A percentile compares a stretch with the other conserved stretches of the same genome.
These are phyloP conservation scores for Neonectria hederae DNA, from an alignment of 2,329 filamentous ascomycete genomes.

Conservation along the genomic window DNA sequence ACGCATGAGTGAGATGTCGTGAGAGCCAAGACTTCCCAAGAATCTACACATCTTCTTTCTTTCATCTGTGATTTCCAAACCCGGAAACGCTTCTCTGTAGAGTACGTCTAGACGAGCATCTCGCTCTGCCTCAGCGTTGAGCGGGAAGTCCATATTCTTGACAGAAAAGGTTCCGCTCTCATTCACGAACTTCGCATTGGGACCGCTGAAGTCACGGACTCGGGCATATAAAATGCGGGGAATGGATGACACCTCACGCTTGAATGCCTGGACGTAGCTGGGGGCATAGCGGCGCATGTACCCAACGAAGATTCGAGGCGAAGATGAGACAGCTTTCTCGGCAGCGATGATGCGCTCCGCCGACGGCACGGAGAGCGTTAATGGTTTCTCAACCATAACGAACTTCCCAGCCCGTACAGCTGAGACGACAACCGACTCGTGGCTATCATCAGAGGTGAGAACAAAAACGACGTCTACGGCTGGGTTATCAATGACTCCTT, in stretches of 20 bases:
- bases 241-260: conserved; percentile 59
- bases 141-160: conserved; percentile 9
- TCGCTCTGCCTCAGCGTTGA: conserved; percentile 27
- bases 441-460: conserved; percentile 61
- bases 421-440: conserved; percentile 58
- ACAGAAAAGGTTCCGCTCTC: conserved; percentile 57
- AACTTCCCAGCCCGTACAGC: conserved; percentile 63
- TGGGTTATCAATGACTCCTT: conserved; percentile 51
- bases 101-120: conserved; percentile 32
- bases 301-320: conserved; percentile 63
- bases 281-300: conserved; percentile 69
- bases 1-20: conserved; percentile 62
- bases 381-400: conserved; percentile 68
- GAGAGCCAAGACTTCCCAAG: conserved; percentile 58
- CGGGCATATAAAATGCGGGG: conserved; percentile 64
- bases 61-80: neutral
- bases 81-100: neutral
- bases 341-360: conserved; percentile 59
- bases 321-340: conserved; percentile 51
- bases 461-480: conserved; percentile 64
- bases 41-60: conserved; percentile 48
- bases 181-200: conserved; percentile 58
- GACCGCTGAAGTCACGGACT: conserved; percentile 55
- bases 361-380: conserved; percentile 59
- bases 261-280: conserved; percentile 56